phyloP scores from a whole-genome alignment of 2,329 filamentous ascomycete genomes.

The Fusarium sp. region DNA sequence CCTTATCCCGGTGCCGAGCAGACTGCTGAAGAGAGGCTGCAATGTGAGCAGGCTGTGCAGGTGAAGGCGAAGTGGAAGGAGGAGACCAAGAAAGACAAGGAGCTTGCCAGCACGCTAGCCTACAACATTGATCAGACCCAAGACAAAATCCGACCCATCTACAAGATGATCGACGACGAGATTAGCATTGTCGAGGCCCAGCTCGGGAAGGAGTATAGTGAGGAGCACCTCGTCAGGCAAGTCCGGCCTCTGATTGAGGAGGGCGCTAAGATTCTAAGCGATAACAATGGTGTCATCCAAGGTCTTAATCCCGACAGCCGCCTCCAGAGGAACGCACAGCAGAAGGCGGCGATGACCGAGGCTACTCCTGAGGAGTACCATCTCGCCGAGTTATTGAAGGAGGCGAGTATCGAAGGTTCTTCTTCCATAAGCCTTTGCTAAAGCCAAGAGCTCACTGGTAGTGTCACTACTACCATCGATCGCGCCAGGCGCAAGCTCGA shows the following conservation, averaged over 20 bases:
- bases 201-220: slow-evolving; percentile 87
- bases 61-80: slow-evolving; percentile 61
- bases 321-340: slow-evolving; percentile 86
- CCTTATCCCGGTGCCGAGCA: slow-evolving; percentile 70
- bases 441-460: slow-evolving; percentile 70
- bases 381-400: slow-evolving; percentile 86
- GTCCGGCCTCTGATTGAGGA: slow-evolving; percentile 92
- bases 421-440: slow-evolving; percentile 1
- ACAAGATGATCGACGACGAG: slow-evolving; percentile 85
- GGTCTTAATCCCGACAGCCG: slow-evolving; percentile 89
- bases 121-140: slow-evolving; percentile 79
- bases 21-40: slow-evolving; percentile 50
- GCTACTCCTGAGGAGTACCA: slow-evolving; percentile 78
- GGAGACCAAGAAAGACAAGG: slow-evolving; percentile 71
- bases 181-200: slow-evolving; percentile 84
- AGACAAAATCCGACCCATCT: slow-evolving; percentile 84
- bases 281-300: slow-evolving; percentile 87
- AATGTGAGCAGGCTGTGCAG: slow-evolving; percentile 46
- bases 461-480: slow-evolving; percentile 84
- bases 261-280: slow-evolving; percentile 80
- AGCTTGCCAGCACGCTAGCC: slow-evolving; percentile 81
- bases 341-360: slow-evolving; percentile 76
- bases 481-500: slow-evolving; percentile 88
- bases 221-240: slow-evolving; percentile 85
- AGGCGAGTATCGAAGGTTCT: slow-evolving; percentile 53